Evolutionary conservation across 306 rosid genomes (phyloP), one percentile per base, ranked within the genome.

Genomic region (Biancaea sappan): DNA sequence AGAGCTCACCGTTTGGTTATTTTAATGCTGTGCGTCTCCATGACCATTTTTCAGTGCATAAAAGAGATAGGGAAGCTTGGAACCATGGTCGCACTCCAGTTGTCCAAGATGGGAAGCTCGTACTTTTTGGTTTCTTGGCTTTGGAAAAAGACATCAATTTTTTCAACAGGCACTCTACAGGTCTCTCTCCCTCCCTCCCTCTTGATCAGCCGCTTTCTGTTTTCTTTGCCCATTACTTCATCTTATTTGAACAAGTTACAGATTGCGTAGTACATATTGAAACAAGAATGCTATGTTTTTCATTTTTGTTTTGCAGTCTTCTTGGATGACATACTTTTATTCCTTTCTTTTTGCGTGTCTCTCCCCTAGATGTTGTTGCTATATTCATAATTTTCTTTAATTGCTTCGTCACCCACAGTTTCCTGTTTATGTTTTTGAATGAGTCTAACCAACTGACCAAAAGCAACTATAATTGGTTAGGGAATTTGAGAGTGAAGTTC

Each of bases 111-210:
- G 87, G 81, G 52, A 79, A 66, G 52, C 84, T 84, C 51, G 79
- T 51, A 71, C 87, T 83, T 35, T 83, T 71, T 59, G 87, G 87
- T 60, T 83, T 59, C 79, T 22, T 83, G 84, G 84, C 81, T 41
- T 51, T 75, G 28, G 44, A 16, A 71, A 78, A 79, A 51, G 87
- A 83, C 53, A 24, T 79, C 41, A 79, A 79, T 10, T 40, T 41
- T 66, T 79, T 83, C 79, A 83, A 83, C 79, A 13, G 44, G 44
- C 87, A 79, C 59, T 57, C 66, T 3, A 5, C 48, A 22, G 81
- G 84, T 83, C 26, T 12, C 32, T 63, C 37, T 41, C 16, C 21
- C 6, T 4, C 7, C 22, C 10, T 38, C 29, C 6, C 52, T 67
- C 57, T 54, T 44, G 8, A 53, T 43, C 41, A 11, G 1, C 31